These are phyloP conservation scores for sunflower (Helianthus annuus) DNA, from an alignment of 129 eudicot species.

Conservation along the genomic window HanXRQr2.0-SUNRISE NC_035443.2:23198497-23198996, in stretches of 20 bases:
- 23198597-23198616: slow-evolving; percentile 26
- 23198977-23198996: too few species aligned
- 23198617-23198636: slow-evolving; percentile 21
- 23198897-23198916: too few species aligned
- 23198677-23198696: slow-evolving; percentile 77
- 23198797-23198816: slow-evolving; percentile 35
- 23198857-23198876: not conserved
- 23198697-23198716: slow-evolving; percentile 67
- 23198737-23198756: slow-evolving; percentile 67
- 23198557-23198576: slow-evolving; percentile 5
- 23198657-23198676: slow-evolving; percentile 34
- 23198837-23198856: not conserved
- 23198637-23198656: slow-evolving; percentile 24
- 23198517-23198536: too few species aligned
- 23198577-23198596: slow-evolving; percentile 40
- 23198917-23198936: too few species aligned
- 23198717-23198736: slow-evolving; percentile 76
- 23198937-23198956: too few species aligned
- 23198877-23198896: not conserved
- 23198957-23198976: too few species aligned
- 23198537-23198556: too few species aligned
- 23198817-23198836: not conserved
- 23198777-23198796: slow-evolving; percentile 59
- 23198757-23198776: slow-evolving; percentile 60
- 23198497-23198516: too few species aligned